These are phyloP conservation scores for Podospora sp. DNA, from an alignment of 495 filamentous ascomycete genomes.

Conservation along the genomic window DNA sequence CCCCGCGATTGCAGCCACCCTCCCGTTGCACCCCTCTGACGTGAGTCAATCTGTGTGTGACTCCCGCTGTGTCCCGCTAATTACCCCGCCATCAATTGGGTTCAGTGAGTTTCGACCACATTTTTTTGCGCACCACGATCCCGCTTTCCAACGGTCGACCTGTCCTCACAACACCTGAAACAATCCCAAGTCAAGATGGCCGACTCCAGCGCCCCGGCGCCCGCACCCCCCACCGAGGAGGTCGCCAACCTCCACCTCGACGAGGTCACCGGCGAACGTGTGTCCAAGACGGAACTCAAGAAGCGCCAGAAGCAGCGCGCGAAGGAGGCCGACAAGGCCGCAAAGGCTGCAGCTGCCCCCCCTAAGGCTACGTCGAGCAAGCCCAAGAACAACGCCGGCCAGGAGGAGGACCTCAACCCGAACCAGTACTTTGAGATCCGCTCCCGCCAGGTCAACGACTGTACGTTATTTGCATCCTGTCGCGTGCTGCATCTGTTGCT, in stretches of 20 bases:
- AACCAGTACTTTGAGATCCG: constrained; percentile 97
- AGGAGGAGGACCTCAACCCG: constrained; percentile 69
- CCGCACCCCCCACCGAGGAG: constrained; percentile 54
- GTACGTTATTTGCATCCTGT: constrained; percentile 17
- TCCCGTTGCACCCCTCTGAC: neutral
- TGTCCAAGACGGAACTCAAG: constrained; percentile 91
- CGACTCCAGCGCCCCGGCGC: constrained; percentile 44
- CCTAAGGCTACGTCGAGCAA: constrained; percentile 65
- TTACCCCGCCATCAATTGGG: constrained; percentile 12
- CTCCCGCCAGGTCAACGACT: constrained; percentile 78
- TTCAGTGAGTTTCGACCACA: neutral
- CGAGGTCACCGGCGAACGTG: constrained; percentile 81
- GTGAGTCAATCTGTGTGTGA: constrained; percentile 4
- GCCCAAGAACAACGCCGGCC: constrained; percentile 59
- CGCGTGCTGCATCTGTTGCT: constrained; percentile 8
- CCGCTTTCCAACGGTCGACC: neutral
- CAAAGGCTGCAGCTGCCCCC: constrained; percentile 77
- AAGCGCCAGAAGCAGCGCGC: constrained; percentile 91
- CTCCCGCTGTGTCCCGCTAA: neutral
- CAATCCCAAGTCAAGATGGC: constrained; percentile 48
- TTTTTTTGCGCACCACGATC: neutral
- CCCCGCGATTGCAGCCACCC: neutral
- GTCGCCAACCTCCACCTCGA: constrained; percentile 78
- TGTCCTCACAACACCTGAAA: constrained; percentile 1
- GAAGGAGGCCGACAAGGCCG: constrained; percentile 82